These are phyloP conservation scores for Staphylotrichum tortipilum DNA, from an alignment of 495 filamentous ascomycete genomes.

Conservation along the genomic window DNA sequence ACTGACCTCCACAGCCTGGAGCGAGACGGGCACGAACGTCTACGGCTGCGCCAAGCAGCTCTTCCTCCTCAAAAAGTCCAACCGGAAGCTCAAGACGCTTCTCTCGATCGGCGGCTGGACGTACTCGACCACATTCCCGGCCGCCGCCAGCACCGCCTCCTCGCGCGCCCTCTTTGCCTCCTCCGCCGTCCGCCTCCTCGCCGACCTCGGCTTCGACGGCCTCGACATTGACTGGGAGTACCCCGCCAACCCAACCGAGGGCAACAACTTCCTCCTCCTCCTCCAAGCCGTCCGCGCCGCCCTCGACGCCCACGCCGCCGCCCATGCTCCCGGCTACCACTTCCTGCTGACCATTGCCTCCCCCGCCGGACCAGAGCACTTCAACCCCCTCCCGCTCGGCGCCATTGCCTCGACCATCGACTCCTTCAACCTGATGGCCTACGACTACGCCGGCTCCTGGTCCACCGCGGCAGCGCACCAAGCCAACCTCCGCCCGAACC, in stretches of 20 bases:
- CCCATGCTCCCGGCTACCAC: conserved; percentile 40
- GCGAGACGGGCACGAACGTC: conserved; percentile 50
- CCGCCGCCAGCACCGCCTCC: conserved; percentile 49
- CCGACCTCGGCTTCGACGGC: conserved; percentile 48
- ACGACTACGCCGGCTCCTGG: conserved; percentile 68
- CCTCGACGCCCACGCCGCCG: conserved; percentile 54
- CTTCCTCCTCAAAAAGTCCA: conserved; percentile 70
- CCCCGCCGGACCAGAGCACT: conserved; percentile 52
- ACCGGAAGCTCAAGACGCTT: conserved; percentile 78
- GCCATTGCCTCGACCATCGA: conserved; percentile 65
- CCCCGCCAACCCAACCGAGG: conserved; percentile 49
- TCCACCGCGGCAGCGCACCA: conserved; percentile 57
- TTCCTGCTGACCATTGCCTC: conserved; percentile 73
- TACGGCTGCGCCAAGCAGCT: conserved; percentile 86
- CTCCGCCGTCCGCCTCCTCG: conserved; percentile 54
- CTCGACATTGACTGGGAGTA: conserved; percentile 48
- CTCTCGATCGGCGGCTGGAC: conserved; percentile 90
- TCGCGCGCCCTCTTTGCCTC: conserved; percentile 56
- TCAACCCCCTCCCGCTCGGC: conserved; percentile 53
- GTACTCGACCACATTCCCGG: conserved; percentile 70
- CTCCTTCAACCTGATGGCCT: conserved; percentile 81
- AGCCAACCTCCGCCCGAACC: conserved; percentile 61
- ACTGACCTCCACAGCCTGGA: conserved; percentile 29
- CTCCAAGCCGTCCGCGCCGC: conserved; percentile 55
- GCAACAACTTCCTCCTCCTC: conserved; percentile 62